Base-by-base conservation (phyloP, 2,329 filamentous ascomycete species). In the Claviceps sp. region DNA sequence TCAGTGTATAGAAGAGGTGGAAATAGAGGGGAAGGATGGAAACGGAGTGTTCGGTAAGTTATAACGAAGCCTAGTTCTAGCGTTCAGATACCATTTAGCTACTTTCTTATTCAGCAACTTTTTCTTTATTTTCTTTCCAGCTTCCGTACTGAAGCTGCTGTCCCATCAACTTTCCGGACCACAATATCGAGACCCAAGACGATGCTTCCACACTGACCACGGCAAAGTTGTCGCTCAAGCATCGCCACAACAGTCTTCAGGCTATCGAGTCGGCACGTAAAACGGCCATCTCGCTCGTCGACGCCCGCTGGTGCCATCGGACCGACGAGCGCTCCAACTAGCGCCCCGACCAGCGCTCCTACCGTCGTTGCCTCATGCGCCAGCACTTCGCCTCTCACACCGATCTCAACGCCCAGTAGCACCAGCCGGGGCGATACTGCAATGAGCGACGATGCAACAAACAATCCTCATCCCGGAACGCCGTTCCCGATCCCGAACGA, bases 401-500 rank as follows among this genome's bases (percentile, higher is more conserved):
- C 44, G 13, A 40, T 41, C n/a, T 42, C 48, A 20, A 38, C 14
- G n/a, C 40, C 44, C 37, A 24, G 37, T 20, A 41, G 45, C 20
- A 48, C 20, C 34, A 41, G 48, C n/a, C 49, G 38, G 38, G 60
- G 59, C 5, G 60, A 61, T 46, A 61, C 63, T 0, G 59, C 66
- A 55, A 68, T 70, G 59, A 59, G 56, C 16, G 66, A 69, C 47
- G 66, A 69, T 47, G 52, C 58, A 40, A 59, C 61, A 30, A 55
- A 58, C 48, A 68, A 67, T 2, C 69, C 65, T 54, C 69, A 71
- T 54, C 69, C 69, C 1, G 69, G 68, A 48, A 71, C 69, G 11
- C 68, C 68, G 4, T 68, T 68, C 56, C 63, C 63, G 3, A 70
- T 71, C 45, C 69, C 69, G 16, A 66, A 65, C 50, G 67, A 69